phyloP scores from a whole-genome alignment of 2,329 filamentous ascomycete species.

The Herpotrichia juniperi region DNA sequence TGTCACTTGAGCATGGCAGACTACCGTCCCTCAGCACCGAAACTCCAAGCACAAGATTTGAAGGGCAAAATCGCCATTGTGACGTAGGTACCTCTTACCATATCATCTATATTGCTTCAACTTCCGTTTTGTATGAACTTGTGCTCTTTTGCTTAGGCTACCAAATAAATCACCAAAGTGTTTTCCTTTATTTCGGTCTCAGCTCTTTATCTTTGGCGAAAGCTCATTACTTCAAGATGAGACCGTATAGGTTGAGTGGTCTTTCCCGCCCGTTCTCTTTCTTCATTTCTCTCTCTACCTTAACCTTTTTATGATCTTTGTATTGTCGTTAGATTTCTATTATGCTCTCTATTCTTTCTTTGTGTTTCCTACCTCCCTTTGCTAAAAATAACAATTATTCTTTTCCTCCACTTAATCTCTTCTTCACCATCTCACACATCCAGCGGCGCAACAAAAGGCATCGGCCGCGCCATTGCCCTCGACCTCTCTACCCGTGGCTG shows the following conservation, averaged over 20 bases:
- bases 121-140: neutral
- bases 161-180: too few species aligned
- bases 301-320: too few species aligned
- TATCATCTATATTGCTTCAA: neutral
- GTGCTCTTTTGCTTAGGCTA: too few species aligned
- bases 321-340: too few species aligned
- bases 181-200: too few species aligned
- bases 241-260: too few species aligned
- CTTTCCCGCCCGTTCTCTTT: too few species aligned
- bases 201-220: too few species aligned
- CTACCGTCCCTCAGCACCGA: slow-evolving; percentile 24
- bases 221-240: too few species aligned
- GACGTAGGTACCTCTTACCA: slow-evolving; percentile 23
- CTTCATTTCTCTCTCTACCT: too few species aligned
- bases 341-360: too few species aligned
- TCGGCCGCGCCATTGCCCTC: slow-evolving; percentile 36
- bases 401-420: neutral
- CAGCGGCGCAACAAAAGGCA: slow-evolving; percentile 36
- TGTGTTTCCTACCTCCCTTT: too few species aligned
- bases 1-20: slow-evolving; percentile 25
- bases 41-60: slow-evolving; percentile 34
- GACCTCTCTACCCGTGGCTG: slow-evolving; percentile 34
- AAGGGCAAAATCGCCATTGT: slow-evolving; percentile 37
- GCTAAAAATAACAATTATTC: neutral
- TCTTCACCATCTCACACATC: neutral